phyloP scores from a whole-genome alignment of 179 eudicot species.

The Silene vulgaris region DNA sequence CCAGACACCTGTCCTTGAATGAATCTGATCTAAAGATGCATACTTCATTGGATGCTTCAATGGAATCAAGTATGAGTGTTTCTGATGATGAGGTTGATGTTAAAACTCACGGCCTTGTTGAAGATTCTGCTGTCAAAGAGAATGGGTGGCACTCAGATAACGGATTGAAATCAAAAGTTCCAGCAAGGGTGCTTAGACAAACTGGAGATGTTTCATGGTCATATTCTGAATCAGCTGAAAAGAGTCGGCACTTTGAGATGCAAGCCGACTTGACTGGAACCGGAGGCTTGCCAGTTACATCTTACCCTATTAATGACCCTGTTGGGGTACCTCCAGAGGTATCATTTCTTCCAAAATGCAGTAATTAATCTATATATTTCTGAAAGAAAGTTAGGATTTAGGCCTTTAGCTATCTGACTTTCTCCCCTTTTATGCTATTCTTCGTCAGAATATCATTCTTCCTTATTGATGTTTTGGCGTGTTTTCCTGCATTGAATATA shows the following conservation, averaged over 20 bases:
- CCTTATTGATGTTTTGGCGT: background rate
- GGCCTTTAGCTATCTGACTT: background rate
- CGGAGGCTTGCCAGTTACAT: conserved; percentile 32
- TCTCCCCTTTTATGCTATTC: background rate
- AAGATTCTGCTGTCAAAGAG: conserved; percentile 34
- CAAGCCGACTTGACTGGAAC: conserved; percentile 34
- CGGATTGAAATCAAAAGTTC: conserved; percentile 59
- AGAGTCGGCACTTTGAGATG: conserved; percentile 25
- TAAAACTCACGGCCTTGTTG: conserved; percentile 38
- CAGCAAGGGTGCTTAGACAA: conserved; percentile 48
- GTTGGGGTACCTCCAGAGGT: conserved; percentile 91
- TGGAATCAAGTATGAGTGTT: conserved; percentile 49
- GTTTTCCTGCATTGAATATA: background rate
- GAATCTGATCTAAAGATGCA: conserved; percentile 47
- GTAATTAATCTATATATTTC: background rate
- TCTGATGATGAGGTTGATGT: conserved; percentile 70
- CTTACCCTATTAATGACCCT: conserved; percentile 50
- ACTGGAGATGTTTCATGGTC: conserved; percentile 33
- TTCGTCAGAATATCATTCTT: background rate
- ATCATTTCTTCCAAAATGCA: conserved; percentile 17
- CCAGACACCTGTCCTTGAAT: conserved; percentile 52
- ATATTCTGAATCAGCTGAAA: conserved; percentile 27
- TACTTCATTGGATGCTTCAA: conserved; percentile 38
- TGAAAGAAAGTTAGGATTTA: background rate
- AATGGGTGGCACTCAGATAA: conserved; percentile 83